phyloP scores from a whole-genome alignment of 768 basidiomycete genomes.

The Suillus paluster region DNA sequence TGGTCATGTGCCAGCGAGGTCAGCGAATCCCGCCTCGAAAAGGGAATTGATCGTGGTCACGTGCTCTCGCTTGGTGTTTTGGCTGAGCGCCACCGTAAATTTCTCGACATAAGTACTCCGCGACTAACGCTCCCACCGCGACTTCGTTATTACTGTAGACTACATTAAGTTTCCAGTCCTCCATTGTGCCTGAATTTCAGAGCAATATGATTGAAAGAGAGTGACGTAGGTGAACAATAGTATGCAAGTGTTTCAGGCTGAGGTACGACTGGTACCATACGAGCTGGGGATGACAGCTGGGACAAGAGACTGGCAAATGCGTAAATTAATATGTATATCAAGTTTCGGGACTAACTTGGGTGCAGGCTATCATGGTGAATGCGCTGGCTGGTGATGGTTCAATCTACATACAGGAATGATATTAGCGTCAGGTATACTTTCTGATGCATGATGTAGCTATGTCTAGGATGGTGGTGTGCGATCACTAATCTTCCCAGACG shows the following conservation, averaged over 20 bases:
- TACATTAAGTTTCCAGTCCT: neutral
- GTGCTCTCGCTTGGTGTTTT: no score
- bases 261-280: neutral
- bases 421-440: neutral
- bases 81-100: no score
- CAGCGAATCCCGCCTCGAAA: no score
- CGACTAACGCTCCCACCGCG: neutral
- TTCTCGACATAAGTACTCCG: no score
- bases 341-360: neutral
- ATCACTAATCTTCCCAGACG: slow-evolving; percentile 49
- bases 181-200: neutral
- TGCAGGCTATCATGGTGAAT: neutral
- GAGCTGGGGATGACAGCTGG: neutral
- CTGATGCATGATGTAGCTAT: slow-evolving; percentile 2
- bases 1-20: no score
- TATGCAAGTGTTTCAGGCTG: neutral
- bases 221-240: neutral
- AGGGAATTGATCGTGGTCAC: no score
- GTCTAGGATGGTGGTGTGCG: neutral
- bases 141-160: neutral
- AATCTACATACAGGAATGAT: neutral
- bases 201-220: neutral
- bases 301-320: neutral
- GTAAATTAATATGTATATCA: slow-evolving; percentile 1
- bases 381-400: neutral